Base-by-base conservation (phyloP, 495 filamentous ascomycete species). In the Neurospora cerealis region DNA sequence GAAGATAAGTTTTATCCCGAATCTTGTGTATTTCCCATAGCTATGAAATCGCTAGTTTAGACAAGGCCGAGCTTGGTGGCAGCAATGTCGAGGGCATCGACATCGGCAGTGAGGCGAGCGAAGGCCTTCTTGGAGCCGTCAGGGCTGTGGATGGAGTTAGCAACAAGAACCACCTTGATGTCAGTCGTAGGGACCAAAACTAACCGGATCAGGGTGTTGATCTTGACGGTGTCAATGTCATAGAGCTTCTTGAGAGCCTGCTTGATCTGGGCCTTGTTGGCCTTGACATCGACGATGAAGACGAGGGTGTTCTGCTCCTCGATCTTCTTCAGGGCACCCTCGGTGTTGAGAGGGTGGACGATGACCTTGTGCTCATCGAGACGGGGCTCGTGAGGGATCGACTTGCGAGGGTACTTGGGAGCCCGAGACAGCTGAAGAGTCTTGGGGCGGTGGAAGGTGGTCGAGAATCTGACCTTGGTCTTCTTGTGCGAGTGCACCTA, bases 191-290 rank as follows among this genome's bases (percentile, higher is more conserved):
- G 7, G 8, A 10, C 62, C 34, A 70, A 48, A 70, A 83, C 86
- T 34, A 88, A 96, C 94, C 95, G 92, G 87, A 99, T 93, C 74
- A 99, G 91, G 76, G 96, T 98, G 89, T 98, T 99, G 86, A 99
- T 91, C 92, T 97, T 98, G 86, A 99, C 87, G 80, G 89, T 91
- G 81, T 97, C 94, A 76, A 99, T 95, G 85, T 98, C 95, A 85
- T 99, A 99, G 77, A 98, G 90, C 92, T 95, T 97, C 93, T 99
- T 99, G 77, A 99, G 88, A 75, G 96, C 93, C 79, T 89, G 88
- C 90, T 97, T 97, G 87, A 99, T 99, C 90, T 99, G 96, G 81
- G 94, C 91, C 93, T 99, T 99, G 89, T 99, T 99, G 80, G 93
- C 89, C 92, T 98, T 97, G 83, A 94, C 89, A 78, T 99, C 93